Evolutionary conservation across 2,329 filamentous ascomycete genomes (phyloP).

Genomic region (Catunica adiposa): DNA sequence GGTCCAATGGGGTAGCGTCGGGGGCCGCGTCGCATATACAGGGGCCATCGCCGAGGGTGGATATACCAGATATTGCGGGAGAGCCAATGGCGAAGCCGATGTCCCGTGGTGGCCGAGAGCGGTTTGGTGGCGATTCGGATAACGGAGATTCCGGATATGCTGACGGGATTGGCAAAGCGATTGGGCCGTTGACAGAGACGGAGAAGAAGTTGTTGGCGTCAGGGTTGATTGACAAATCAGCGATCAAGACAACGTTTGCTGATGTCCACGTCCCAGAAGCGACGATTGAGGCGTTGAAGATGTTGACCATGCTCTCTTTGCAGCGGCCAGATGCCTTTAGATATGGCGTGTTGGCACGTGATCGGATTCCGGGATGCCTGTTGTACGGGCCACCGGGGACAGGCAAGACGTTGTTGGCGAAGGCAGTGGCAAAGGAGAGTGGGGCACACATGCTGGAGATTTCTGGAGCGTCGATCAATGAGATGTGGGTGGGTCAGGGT

Average conservation of each 20-base stretch:
- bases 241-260: slow-evolving; percentile 72
- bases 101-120: slow-evolving; percentile 9
- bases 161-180: background rate
- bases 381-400: slow-evolving; percentile 79
- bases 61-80: too few relatives aligned
- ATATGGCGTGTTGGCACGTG: slow-evolving; percentile 81
- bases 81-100: slow-evolving; percentile 2
- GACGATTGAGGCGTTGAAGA: slow-evolving; percentile 74
- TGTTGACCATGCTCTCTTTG: slow-evolving; percentile 74
- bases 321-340: slow-evolving; percentile 85
- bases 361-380: slow-evolving; percentile 78
- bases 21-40: slow-evolving; percentile 3
- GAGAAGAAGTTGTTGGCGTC: slow-evolving; percentile 61
- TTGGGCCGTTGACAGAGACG: slow-evolving; percentile 42
- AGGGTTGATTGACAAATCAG: slow-evolving; percentile 65
- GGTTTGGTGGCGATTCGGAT: background rate
- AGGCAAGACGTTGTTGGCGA: slow-evolving; percentile 54
- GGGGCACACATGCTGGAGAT: slow-evolving; percentile 69
- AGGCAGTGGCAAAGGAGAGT: slow-evolving; percentile 51
- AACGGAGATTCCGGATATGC: background rate
- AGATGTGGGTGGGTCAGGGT: slow-evolving; percentile 90
- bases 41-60: slow-evolving; percentile 1
- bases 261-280: slow-evolving; percentile 71
- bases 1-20: background rate
- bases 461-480: slow-evolving; percentile 78